Evolutionary conservation across 2,329 filamentous ascomycete species (phyloP), one percentile per base, ranked within the genome.

Genomic region (Colletotrichum sansevieriae): DNA sequence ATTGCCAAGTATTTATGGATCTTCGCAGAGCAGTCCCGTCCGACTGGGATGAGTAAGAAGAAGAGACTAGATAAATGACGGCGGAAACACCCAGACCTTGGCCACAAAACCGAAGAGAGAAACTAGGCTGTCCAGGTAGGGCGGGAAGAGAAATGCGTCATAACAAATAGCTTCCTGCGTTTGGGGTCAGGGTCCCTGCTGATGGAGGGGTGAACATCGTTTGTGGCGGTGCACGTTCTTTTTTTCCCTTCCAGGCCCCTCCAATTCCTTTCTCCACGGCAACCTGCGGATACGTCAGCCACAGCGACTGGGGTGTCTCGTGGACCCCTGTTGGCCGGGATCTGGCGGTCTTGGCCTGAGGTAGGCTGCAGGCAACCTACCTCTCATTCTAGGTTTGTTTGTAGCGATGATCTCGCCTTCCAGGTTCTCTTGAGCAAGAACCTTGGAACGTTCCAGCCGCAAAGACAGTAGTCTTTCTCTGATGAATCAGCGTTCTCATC

Each of bases 141-240:
- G 18, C 46, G 58, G 55, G 44, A 44, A 61, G 52, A 49, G 68
- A 73, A 68, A 72, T 76, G 75, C 75, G 76, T 76, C 76, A 76
- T 76, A 75, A 75, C 71, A 75, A 73, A 65, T 65, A 66, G 57
- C 64, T 63, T 67, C 58, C 65, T 56, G 39, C 33, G 58, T 43
- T 61, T 46, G 35, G 39, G 55, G 51, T 60, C 54, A 51, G 37
- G 25, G 49, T 18, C 33, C 55, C 54, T 54, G 47, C 44, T 69
- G 56, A 66, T 70, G 64, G 67, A 67, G 63, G 67, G 67, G 67
- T 68, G 65, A 70, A 63, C 43, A 39, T 29, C 20, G 18, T 2
- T 11, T 73, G 72, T 74, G 75, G 75, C 73, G 65, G 74, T 75
- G 75, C 73, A 41, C 54, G 43, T 52, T 33, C 70, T 65, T 73